Conservation (phyloP, 345 rosid genomes). For the Noccaea bulbosa region DNA sequence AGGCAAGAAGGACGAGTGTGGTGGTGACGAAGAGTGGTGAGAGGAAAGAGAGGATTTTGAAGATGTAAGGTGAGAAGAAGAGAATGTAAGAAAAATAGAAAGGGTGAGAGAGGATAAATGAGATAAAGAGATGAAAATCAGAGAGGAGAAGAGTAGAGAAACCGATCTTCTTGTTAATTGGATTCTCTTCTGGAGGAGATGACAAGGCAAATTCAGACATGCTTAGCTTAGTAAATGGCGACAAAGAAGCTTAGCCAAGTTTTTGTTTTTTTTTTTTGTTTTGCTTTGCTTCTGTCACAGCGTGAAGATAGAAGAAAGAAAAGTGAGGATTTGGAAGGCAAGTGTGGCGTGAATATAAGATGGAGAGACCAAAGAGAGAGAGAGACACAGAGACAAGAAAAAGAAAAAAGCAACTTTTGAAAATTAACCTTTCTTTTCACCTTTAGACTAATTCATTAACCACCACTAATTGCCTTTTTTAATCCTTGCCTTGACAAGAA, state of each 20-base stretch:
- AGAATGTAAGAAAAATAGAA: constrained; percentile 55
- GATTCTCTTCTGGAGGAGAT: constrained; percentile 38
- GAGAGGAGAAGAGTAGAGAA: constrained; percentile 58
- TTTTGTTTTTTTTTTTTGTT: constrained; percentile 2
- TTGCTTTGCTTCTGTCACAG: constrained; percentile 34
- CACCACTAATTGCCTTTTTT: constrained; percentile 43
- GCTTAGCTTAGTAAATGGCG: constrained; percentile 36
- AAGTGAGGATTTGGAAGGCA: constrained; percentile 41
- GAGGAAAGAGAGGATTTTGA: constrained; percentile 77
- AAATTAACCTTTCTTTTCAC: constrained; percentile 44
- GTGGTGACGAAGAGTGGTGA: constrained; percentile 88
- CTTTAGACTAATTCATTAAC: constrained; percentile 47
- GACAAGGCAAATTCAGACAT: constrained; percentile 61
- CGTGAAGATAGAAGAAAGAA: constrained; percentile 21
- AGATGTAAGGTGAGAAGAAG: constrained; percentile 70
- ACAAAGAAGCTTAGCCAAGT: constrained; percentile 26
- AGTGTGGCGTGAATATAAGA: constrained; percentile 71
- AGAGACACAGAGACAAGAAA: constrained; percentile 28
- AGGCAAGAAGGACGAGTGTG: constrained; percentile 66
- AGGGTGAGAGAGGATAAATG: constrained; percentile 66
- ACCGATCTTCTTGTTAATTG: constrained; percentile 42
- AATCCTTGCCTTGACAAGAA: not conserved
- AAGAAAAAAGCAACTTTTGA: constrained; percentile 48
- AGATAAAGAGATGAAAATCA: constrained; percentile 52
- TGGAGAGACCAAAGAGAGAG: constrained; percentile 12